Evolutionary conservation across 148 eudicot species (phyloP), one percentile per base, ranked within the genome.

Genomic region (Cornus florida): DNA sequence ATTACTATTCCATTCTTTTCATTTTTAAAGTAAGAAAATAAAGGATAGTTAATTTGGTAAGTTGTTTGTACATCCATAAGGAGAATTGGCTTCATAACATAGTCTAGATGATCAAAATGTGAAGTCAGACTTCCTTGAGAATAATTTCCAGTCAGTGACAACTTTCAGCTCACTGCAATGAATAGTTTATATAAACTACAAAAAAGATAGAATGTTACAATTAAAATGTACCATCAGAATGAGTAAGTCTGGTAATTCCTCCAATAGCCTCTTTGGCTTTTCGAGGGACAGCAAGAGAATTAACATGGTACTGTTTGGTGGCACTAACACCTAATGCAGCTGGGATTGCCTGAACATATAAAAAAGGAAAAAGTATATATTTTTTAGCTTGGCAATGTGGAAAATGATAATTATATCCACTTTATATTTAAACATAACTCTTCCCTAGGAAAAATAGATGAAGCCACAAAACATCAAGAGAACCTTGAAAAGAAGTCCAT

Each of bases 201-300:
- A 75, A 71, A 3, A 0, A 50, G 38, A 73, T 7, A 31, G 16
- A 10, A 38, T 57, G 60, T 19, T 33, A 75, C 71, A 17, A 50
- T 17, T 57, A 62, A 24, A n/a, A 81, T 38, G 23, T 87, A 96
- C 99, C 99, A 88, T 96, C 99, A 33, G 89, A 70, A 80, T 96
- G 99, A 82, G 95, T 96, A 83, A 96, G 98, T 84, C 88, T 93
- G 73, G 99, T 83, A 84, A 96, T 96, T 83, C 99, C 99, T 76
- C 99, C 99, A 88, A 96, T 96, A 74, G 98, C 98, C 87, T 96
- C 99, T 90, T 93, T 93, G 71, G 99, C 99, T 90, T 96, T 96
- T 77, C 99, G 95, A 28, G 95, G 95, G 86, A 96, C 97, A 28
- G 99, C 93, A 83, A 96, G 97, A 81, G 99, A 96, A 85, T 96